Evolutionary conservation across 805 yeast species (phyloP), one percentile per base, ranked within the genome.

Genomic region (Vanderwaltozyma tropicalis): DNA sequence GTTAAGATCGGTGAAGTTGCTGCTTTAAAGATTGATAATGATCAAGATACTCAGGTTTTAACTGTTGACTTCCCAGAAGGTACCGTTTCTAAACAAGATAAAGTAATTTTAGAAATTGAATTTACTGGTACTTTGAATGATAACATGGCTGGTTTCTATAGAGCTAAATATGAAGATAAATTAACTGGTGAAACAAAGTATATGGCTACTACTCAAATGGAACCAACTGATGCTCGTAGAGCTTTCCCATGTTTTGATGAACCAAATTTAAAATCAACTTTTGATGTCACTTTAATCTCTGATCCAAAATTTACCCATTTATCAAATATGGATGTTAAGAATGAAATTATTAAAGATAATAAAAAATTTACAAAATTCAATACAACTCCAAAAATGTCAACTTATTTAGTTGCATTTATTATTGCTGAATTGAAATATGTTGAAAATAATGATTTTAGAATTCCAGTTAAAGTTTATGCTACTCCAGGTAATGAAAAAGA

Each of bases 241-340:
- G 92, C 92, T 9, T 83, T 83, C 69, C 94, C 94, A 25, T 81
- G 82, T 54, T 80, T 78, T 51, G 94, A 83, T 60, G 92, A 82
- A 57, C 94, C 94, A 17, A 75, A 82, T 40, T 69, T 80, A 42
- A 83, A 83, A 63, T 85, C 92, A 18, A 67, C 76, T 35, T 83
- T 79, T 52, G 79, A 76, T 40, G 66, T 83, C 41, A 63, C 77
- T 28, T 66, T 83, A 55, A 67, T 80, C 41, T 72, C 81, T 34
- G 69, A 69, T 45, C 64, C 67, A 44, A 56, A 66, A 24, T 64
- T 76, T 48, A 77, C 80, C 30, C 74, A 77, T 48, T 66, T 79
- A 52, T 77, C 84, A 26, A 79, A 79, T 63, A 78, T 78, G 85
- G 81, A 77, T 55, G 78, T 68, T 20, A 69, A 67, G 45, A 62